A percentile compares a stretch with the other conserved stretches of the same genome.
phyloP scores from a whole-genome alignment of 2,329 filamentous ascomycete genomes.

The Aspergillus proliferans region DNA sequence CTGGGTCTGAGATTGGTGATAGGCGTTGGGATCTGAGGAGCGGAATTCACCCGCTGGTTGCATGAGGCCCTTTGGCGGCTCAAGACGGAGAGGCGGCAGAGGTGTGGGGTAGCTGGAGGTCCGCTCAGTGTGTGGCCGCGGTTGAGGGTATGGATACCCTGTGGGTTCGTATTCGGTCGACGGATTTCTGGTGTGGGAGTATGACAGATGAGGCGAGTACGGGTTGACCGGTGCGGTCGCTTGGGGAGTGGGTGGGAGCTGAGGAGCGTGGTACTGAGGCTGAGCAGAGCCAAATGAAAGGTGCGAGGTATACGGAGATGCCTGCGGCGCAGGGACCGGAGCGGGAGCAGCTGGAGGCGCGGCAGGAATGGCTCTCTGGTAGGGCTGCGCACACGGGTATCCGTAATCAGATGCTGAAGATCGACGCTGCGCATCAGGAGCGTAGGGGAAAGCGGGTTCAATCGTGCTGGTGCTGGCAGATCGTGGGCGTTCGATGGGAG shows the following conservation, averaged over 20 bases:
- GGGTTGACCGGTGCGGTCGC: conserved; percentile 23
- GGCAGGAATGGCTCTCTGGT: conserved; percentile 32
- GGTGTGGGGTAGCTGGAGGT: conserved; percentile 21
- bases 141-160: conserved; percentile 16
- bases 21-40: conserved; percentile 32
- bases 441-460: conserved; percentile 40
- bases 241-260: conserved; percentile 40
- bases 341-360: conserved; percentile 33
- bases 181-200: conserved; percentile 27
- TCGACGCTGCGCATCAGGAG: conserved; percentile 39
- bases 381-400: conserved; percentile 26
- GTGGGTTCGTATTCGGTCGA: conserved; percentile 30
- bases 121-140: conserved; percentile 14
- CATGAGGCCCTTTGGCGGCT: conserved; percentile 16
- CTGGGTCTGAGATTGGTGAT: conserved; percentile 32
- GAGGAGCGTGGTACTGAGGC: conserved; percentile 37
- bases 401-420: conserved; percentile 45
- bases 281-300: conserved; percentile 37
- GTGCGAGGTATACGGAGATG: conserved; percentile 32
- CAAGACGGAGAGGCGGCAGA: conserved; percentile 23
- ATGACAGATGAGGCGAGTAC: conserved; percentile 31
- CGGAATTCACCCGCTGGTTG: conserved; percentile 32
- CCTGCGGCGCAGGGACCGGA: conserved; percentile 12
- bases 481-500: conserved; percentile 48
- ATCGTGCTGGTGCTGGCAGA: conserved; percentile 57